Percentiles rank a stretch among this genome's conserved stretches.
Conservation (phyloP, 495 filamentous ascomycete species). For the Echria macrotheca region DNA sequence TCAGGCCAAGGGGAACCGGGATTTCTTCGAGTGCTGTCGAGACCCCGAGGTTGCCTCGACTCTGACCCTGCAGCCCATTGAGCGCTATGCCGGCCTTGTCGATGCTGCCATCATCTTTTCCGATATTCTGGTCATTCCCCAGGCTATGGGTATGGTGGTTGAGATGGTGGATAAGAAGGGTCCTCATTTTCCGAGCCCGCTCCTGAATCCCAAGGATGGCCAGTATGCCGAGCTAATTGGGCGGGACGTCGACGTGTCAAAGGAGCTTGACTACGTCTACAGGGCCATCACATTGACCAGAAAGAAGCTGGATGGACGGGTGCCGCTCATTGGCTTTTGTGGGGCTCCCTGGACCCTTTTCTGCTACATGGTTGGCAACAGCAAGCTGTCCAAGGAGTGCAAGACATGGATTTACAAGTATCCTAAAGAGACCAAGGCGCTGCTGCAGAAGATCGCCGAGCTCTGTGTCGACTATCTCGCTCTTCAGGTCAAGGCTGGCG, state of each 20-base stretch:
- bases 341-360: conserved; percentile 95
- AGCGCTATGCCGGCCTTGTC: conserved; percentile 81
- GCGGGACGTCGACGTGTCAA: conserved; percentile 73
- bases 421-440: conserved; percentile 65
- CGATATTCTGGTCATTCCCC: conserved; percentile 95
- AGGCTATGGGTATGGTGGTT: conserved; percentile 94
- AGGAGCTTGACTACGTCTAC: conserved; percentile 88
- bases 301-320: conserved; percentile 77
- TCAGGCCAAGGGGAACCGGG: conserved; percentile 76
- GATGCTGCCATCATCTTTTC: conserved; percentile 99
- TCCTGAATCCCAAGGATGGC: conserved; percentile 67
- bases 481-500: conserved; percentile 84
- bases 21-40: conserved; percentile 98
- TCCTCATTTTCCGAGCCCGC: conserved; percentile 83
- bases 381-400: conserved; percentile 80
- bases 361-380: conserved; percentile 97
- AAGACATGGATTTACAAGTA: conserved; percentile 98
- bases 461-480: conserved; percentile 93
- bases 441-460: conserved; percentile 86
- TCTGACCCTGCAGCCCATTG: conserved; percentile 88
- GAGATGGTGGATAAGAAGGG: conserved; percentile 97
- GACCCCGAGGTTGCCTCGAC: conserved; percentile 86
- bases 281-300: conserved; percentile 88
- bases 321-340: conserved; percentile 95
- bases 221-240: conserved; percentile 75